phyloP scores from a whole-genome alignment of 306 rosid species.

The Vigna reflexopilosa region DNA sequence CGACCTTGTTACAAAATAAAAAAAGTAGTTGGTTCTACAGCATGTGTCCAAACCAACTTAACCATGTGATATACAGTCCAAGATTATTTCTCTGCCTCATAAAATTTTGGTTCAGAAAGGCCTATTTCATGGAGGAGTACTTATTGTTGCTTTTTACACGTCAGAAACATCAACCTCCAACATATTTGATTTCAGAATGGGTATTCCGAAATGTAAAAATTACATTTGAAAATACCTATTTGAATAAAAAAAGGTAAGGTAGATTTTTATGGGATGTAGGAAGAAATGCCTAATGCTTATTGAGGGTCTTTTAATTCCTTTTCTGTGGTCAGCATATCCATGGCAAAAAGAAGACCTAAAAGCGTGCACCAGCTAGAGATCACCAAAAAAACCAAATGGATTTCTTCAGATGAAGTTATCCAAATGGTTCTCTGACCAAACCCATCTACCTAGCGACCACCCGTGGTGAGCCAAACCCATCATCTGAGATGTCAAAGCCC shows the following conservation, averaged over 20 bases:
- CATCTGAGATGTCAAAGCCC: slow-evolving; percentile 75
- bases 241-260: no score
- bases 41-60: not conserved
- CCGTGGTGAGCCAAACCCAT: slow-evolving; percentile 54
- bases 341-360: not conserved
- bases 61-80: not conserved
- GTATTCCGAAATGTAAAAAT: no score
- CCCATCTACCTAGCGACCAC: slow-evolving; percentile 60
- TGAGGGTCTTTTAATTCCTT: not conserved
- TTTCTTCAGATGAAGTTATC: not conserved
- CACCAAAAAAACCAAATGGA: not conserved
- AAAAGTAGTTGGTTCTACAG: not conserved
- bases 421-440: no score
- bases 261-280: no score
- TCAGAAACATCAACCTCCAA: no score
- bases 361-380: not conserved
- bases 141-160: not conserved
- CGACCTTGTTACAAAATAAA: not conserved
- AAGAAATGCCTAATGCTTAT: no score
- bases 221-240: no score
- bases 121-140: not conserved
- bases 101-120: not conserved
- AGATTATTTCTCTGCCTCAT: not conserved
- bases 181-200: no score
- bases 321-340: slow-evolving; percentile 7